Conservation (phyloP, 1,139 yeast genomes). For the Suhomyces anneliseae region DNA sequence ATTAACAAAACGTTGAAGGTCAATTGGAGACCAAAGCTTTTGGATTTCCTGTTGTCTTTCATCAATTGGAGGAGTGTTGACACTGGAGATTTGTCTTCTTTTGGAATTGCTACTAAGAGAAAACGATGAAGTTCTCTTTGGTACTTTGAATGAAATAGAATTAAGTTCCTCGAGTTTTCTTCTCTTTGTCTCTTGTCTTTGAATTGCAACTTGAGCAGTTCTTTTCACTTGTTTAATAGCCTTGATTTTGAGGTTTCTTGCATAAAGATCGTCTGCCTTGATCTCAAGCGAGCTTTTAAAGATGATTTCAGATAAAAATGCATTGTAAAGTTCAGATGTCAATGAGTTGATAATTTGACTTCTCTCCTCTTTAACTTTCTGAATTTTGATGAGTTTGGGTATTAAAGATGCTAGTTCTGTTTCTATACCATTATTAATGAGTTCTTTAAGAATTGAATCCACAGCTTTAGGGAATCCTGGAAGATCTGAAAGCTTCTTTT, state of each 20-base stretch:
- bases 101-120: constrained; percentile 11
- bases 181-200: constrained; percentile 24
- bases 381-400: constrained; percentile 24
- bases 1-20: constrained; percentile 25
- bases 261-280: constrained; percentile 37
- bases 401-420: constrained; percentile 29
- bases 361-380: constrained; percentile 26
- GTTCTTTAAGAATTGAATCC: constrained; percentile 23
- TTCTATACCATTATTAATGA: constrained; percentile 33
- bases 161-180: constrained; percentile 47
- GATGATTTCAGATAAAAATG: constrained; percentile 59
- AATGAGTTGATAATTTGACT: constrained; percentile 34
- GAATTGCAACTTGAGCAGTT: constrained; percentile 26
- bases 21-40: constrained; percentile 44
- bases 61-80: constrained; percentile 14
- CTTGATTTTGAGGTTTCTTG: constrained; percentile 24
- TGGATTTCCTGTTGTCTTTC: constrained; percentile 34
- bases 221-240: constrained; percentile 24
- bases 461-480: constrained; percentile 22
- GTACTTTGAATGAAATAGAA: constrained; percentile 28
- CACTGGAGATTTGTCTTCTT: constrained; percentile 15
- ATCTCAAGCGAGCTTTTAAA: constrained; percentile 43
- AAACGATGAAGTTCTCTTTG: constrained; percentile 23
- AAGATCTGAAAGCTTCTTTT: constrained; percentile 19
- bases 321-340: constrained; percentile 51